phyloP scores from a whole-genome alignment of 495 filamentous ascomycete genomes.

The Hyaloscypha bicolor region DNA sequence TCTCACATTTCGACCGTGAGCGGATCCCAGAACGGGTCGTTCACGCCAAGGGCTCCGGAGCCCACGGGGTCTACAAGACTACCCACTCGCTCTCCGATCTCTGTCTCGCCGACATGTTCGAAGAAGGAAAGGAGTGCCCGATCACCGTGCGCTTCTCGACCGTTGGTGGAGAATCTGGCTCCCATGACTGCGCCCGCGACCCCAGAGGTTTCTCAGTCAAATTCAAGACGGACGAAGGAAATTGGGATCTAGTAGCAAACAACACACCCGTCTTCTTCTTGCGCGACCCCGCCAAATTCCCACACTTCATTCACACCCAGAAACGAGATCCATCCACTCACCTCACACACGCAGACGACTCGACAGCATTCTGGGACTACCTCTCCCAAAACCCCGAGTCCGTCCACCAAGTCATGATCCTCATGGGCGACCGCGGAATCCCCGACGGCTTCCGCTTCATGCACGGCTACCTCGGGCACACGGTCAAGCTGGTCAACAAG shows the following conservation, averaged over 20 bases:
- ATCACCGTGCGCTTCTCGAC: conserved; percentile 65
- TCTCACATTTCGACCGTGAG: conserved; percentile 69
- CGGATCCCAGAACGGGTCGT: conserved; percentile 72
- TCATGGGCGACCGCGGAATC: conserved; percentile 64
- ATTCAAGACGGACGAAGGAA: conserved; percentile 67
- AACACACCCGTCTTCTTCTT: conserved; percentile 51
- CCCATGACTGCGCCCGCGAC: conserved; percentile 70
- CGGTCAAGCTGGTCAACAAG: conserved; percentile 64
- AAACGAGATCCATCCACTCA: conserved; percentile 53
- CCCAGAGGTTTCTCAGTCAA: conserved; percentile 74
- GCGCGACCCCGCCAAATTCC: conserved; percentile 57
- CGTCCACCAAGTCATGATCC: conserved; percentile 62
- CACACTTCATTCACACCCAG: conserved; percentile 54
- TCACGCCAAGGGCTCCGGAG: conserved; percentile 77
- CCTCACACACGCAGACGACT: conserved; percentile 47
- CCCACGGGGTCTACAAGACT: conserved; percentile 72
- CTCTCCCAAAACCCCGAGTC: conserved; percentile 54
- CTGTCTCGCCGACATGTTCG: conserved; percentile 49
- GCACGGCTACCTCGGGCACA: conserved; percentile 68
- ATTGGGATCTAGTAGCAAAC: conserved; percentile 48
- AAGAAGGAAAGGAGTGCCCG: conserved; percentile 56
- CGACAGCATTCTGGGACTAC: conserved; percentile 39
- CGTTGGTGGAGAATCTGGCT: conserved; percentile 71
- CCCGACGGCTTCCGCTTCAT: conserved; percentile 61
- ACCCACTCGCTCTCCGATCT: conserved; percentile 42